Base-by-base conservation (phyloP, 2,329 filamentous ascomycete genomes). In the Cladophialophora carrionii region DNA sequence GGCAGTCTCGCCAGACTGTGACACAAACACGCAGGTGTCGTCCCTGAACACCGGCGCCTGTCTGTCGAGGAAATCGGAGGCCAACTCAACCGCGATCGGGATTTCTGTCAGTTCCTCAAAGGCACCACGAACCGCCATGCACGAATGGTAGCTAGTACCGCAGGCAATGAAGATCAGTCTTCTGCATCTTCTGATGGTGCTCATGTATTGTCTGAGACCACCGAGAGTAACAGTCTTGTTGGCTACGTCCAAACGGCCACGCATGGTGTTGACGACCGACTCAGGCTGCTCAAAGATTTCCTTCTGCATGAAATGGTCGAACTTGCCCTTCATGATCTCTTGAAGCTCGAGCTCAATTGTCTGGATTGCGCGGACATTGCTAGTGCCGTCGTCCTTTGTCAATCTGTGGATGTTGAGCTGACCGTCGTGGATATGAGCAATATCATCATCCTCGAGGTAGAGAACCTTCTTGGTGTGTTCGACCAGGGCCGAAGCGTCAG, bases 261-360 rank as follows among this genome's bases (percentile, higher is more conserved):
- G 92, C 95, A 99, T 99, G 72, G 95, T 97, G 87, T 99, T 99
- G 83, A 99, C 89, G 68, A 99, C 92, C 14, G 95, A 99, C 82
- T 99, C 95, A 76, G 95, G 95, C 84, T 99, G 95, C 85, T 99
- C 95, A 79, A 99, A 99, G 76, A 99, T 99, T 80, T 99, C 95
- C 88, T 99, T 99, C 80, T 99, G 95, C 95, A 99, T 99, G 85
- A 97, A 99, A 84, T 99, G 95, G 80, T 99, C 95, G 81, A 98
- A 99, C 78, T 95, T 96, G 80, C 95, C 95, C 89, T 99, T 99
- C 95, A 99, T 99, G 81, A 99, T 99, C 84, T 99, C 93, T 84
- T 99, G 95, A 71, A 99, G 89, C 85, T 99, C 92, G 57, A 99
- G 90, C 85, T 99, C 95, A 63, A 99, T 87, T 62, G 95, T 99